Conservation (phyloP, 768 basidiomycete species). For the Boletus sensibilis region DNA sequence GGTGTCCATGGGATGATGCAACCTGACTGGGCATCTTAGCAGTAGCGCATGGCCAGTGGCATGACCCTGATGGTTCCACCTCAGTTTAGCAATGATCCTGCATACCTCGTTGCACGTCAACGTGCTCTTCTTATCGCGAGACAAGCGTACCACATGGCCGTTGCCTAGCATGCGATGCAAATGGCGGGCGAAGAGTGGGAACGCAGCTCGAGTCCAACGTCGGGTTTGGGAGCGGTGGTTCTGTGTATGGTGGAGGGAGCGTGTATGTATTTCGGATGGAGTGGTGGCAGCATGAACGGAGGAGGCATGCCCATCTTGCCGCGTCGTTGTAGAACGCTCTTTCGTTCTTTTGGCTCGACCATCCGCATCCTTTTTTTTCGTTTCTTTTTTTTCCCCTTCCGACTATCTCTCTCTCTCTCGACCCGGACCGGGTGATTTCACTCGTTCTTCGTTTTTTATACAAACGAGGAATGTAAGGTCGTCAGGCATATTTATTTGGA, state of each 20-base stretch:
- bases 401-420: too few species aligned
- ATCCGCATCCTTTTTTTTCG: too few species aligned
- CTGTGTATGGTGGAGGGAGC: constrained; percentile 37
- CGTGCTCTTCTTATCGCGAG: background rate
- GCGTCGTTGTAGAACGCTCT: constrained; percentile 18
- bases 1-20: too few species aligned
- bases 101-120: background rate
- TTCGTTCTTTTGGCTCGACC: background rate
- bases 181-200: too few species aligned
- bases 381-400: too few species aligned
- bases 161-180: background rate
- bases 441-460: too few species aligned
- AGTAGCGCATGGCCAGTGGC: background rate
- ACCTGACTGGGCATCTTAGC: too few species aligned
- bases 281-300: constrained; percentile 34
- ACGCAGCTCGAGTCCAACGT: constrained; percentile 35
- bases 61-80: background rate
- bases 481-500: background rate
- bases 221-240: constrained; percentile 40
- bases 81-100: background rate
- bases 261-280: constrained; percentile 46
- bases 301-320: constrained; percentile 37
- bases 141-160: background rate
- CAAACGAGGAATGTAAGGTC: constrained; percentile 13
- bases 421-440: background rate